Evolutionary conservation across 2,329 filamentous ascomycete species (phyloP).

Genomic region (Fusarium sp.): DNA sequence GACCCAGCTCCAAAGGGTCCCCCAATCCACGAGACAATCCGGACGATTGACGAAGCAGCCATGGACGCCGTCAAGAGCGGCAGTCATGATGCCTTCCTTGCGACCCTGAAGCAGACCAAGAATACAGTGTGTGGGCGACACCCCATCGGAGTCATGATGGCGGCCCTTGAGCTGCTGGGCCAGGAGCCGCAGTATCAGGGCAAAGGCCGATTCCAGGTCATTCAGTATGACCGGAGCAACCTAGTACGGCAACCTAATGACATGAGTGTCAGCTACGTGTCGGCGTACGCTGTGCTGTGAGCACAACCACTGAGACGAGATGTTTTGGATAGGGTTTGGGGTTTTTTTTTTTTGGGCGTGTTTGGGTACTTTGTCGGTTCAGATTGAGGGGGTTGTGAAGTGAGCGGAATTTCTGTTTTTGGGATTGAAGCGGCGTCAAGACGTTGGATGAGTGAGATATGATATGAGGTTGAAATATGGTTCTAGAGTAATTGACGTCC

Average conservation of each 20-base stretch:
- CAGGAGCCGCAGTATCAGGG: slow-evolving; percentile 47
- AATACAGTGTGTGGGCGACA: slow-evolving; percentile 97
- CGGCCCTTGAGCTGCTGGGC: slow-evolving; percentile 77
- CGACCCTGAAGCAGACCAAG: slow-evolving; percentile 74
- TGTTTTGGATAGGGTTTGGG: neutral
- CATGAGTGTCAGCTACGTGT: slow-evolving; percentile 94
- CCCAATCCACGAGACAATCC: slow-evolving; percentile 86
- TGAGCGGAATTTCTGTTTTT: neutral
- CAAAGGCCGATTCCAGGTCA: slow-evolving; percentile 75
- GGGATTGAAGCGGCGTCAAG: neutral
- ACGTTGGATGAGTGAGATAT: neutral
- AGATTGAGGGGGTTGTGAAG: neutral
- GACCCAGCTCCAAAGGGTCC: slow-evolving; percentile 50
- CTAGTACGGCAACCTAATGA: slow-evolving; percentile 74
- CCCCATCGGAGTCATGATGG: slow-evolving; percentile 93
- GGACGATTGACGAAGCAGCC: slow-evolving; percentile 79
- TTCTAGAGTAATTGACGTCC: neutral
- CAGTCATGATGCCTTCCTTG: slow-evolving; percentile 74
- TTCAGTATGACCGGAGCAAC: slow-evolving; percentile 88
- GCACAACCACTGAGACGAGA: neutral
- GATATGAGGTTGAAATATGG: neutral
- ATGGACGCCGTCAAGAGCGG: slow-evolving; percentile 89
- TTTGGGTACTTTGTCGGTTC: neutral
- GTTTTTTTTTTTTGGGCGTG: neutral
- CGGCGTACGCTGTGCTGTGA: slow-evolving; percentile 83